Evolutionary conservation across 169 alveolate species (phyloP).

Genomic region (Plasmodium inui): DNA sequence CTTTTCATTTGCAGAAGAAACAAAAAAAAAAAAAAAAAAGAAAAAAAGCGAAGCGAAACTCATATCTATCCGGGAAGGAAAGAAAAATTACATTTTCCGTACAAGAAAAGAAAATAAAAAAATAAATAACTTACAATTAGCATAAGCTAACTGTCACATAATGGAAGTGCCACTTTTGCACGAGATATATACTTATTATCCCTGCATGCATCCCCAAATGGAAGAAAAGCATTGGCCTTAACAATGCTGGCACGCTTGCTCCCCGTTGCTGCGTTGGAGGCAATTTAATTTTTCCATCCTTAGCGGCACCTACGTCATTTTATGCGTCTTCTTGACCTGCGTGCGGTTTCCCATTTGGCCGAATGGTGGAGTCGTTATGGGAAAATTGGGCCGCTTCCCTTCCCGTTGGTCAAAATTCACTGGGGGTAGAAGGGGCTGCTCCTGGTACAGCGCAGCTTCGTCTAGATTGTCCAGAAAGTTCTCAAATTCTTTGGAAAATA

Average conservation of each 20-base stretch:
- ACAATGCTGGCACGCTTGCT: background rate
- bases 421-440: background rate
- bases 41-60: background rate
- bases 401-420: constrained; percentile 20
- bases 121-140: background rate
- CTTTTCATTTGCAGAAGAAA: background rate
- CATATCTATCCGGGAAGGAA: background rate
- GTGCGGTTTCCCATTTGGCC: background rate
- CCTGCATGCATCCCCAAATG: background rate
- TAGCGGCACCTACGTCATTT: background rate
- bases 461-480: constrained; percentile 55
- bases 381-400: constrained; percentile 44
- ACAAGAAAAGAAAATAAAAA: background rate
- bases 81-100: background rate
- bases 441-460: constrained; percentile 25
- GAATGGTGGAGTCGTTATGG: background rate
- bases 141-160: background rate
- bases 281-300: background rate
- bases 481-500: constrained; percentile 60
- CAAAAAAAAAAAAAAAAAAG: background rate
- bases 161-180: background rate
- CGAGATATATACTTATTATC: background rate
- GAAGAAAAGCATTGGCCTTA: background rate
- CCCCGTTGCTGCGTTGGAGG: background rate
- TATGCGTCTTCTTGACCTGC: background rate